These are phyloP conservation scores for Ophiostoma perfectum DNA, from an alignment of 2,329 filamentous ascomycete genomes.

Conservation along the genomic window DNA sequence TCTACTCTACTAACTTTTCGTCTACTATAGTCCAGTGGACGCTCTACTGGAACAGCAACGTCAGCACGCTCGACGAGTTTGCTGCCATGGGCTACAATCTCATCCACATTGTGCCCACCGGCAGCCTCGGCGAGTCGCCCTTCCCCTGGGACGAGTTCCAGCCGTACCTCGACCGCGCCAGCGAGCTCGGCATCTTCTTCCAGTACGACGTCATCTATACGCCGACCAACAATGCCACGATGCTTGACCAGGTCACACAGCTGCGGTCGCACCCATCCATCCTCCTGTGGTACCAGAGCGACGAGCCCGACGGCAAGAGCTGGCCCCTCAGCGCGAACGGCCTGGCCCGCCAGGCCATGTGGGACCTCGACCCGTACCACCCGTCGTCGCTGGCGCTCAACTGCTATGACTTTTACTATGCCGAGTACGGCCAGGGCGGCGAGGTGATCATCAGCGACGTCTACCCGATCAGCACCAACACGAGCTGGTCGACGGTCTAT, in stretches of 20 bases:
- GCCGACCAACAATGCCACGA: background rate
- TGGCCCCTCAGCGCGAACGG: background rate
- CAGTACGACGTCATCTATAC: conserved; percentile 10
- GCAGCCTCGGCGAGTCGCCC: conserved; percentile 9
- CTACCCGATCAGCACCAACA: conserved; percentile 13
- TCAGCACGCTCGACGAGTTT: conserved; percentile 11
- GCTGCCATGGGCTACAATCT: conserved; percentile 11
- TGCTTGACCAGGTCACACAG: background rate
- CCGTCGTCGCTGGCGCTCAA: conserved; percentile 8
- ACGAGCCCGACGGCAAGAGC: conserved; percentile 11
- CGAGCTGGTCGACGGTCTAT: conserved; percentile 7
- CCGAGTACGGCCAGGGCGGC: conserved; percentile 4
- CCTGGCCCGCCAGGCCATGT: background rate
- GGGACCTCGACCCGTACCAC: conserved; percentile 8
- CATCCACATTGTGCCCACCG: conserved; percentile 10
- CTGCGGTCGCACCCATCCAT: conserved; percentile 8
- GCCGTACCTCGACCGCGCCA: conserved; percentile 8
- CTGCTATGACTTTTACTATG: conserved; percentile 11
- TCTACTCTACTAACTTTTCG: background rate
- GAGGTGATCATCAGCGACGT: conserved; percentile 7
- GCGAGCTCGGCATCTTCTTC: conserved; percentile 3
- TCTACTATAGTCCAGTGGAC: conserved; percentile 1
- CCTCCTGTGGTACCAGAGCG: conserved; percentile 13
- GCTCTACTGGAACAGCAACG: conserved; percentile 8
- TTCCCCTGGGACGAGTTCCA: conserved; percentile 10